Evolutionary conservation across 176 grass and related monocot genomes (phyloP).

Genomic region (Paspalum notatum): DNA sequence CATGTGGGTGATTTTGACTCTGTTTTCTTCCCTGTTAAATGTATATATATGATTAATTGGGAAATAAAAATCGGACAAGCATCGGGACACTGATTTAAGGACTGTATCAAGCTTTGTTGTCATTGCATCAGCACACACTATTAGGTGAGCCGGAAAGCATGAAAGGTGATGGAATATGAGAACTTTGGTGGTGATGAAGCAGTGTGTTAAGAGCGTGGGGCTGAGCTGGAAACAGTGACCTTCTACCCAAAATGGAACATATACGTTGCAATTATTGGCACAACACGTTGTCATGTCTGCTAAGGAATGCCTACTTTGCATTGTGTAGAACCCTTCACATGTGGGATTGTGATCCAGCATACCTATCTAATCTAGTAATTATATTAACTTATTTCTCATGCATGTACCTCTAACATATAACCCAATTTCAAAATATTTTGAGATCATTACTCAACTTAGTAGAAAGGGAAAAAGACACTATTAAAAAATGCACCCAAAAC

Average conservation of each 20-base stretch:
- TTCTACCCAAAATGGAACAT: constrained; percentile 44
- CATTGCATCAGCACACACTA: background rate
- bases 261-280: constrained; percentile 38
- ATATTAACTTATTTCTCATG: background rate
- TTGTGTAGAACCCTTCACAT: background rate
- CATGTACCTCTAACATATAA: background rate
- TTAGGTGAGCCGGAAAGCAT: background rate
- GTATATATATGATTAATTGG: background rate
- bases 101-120: background rate
- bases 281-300: background rate
- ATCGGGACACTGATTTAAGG: background rate
- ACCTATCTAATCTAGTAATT: background rate
- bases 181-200: constrained; percentile 1
- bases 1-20: background rate
- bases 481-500: background rate
- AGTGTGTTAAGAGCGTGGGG: background rate
- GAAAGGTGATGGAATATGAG: constrained; percentile 4
- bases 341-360: background rate
- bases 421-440: background rate
- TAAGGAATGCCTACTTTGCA: background rate
- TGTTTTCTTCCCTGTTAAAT: background rate
- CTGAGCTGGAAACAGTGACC: constrained; percentile 38
- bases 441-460: background rate
- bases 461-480: background rate
- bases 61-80: background rate